Base-by-base conservation (phyloP, 192 early-diverging fungal species). In the Coemansia sp. region DNA sequence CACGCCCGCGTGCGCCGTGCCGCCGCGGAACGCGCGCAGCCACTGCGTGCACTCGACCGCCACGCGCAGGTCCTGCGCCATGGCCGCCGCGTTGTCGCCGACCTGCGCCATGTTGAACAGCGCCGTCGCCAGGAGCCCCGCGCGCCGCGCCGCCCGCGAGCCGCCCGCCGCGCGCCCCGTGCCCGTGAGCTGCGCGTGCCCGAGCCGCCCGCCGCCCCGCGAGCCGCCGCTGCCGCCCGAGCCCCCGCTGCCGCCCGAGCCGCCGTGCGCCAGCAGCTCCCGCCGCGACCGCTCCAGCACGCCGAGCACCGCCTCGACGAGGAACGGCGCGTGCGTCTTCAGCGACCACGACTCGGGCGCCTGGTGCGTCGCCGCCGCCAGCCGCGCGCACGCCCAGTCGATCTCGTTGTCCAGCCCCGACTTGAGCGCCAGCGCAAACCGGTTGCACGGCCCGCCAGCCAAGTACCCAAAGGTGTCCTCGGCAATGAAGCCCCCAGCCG, bases 351-450 rank as follows among this genome's bases (percentile, higher is more conserved):
- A 24, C 37, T 82, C 80, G 11, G 71, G 61, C 20, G 62, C 61
- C 39, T 64, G 60, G 34, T 70, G 67, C 2, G 80, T 77, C 8
- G 75, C 80, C 0, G 71, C 26, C 7, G 60, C 76, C 26, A 83
- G 57, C 0, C 75, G 71, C 20, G 59, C 71, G 20, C 80, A 74
- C 14, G 75, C 80, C 80, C 80, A 83, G 69, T 83, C 80, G 4
- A 83, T 74, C 51, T 83, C 80, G 34, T 83, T 83, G 11, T 73
- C 69, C 33, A 83, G 63, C 0, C 35, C 39, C 0, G 80, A 83
- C 55, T 77, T 77, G 9, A 83, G 53, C 2, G 80, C 80, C 21
- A 83, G 39, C 5, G 80, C 76, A 70, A 77, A 77, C 55, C 80
- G 59, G 43, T 83, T 83, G 36, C 73, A 77, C 20, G 74, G 75